A percentile compares a stretch with the other conserved stretches of the same genome.
These are phyloP conservation scores for Hippophae gyantsensis DNA, from an alignment of 306 rosid species.

Conservation along the genomic window DNA sequence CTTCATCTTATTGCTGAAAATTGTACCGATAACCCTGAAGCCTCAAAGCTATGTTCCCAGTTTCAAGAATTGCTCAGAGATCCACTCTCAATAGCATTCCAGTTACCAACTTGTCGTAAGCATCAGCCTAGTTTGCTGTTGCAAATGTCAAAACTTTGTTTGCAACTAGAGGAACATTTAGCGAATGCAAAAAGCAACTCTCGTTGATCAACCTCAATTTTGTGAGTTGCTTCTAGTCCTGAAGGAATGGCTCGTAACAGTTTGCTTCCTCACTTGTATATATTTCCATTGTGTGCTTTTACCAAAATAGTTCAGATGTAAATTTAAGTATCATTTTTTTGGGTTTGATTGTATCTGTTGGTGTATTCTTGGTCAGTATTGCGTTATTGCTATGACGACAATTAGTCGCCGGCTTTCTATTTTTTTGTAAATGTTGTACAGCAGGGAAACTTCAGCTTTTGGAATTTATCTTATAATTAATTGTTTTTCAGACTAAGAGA, in stretches of 20 bases:
- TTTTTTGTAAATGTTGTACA: too few species aligned
- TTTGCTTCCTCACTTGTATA: background rate
- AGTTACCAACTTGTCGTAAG: conserved; percentile 34
- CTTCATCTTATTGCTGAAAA: conserved; percentile 47
- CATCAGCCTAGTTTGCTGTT: conserved; percentile 41
- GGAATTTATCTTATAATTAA: too few species aligned
- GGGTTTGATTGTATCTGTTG: too few species aligned
- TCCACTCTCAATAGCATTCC: conserved; percentile 32
- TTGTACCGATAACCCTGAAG: conserved; percentile 44
- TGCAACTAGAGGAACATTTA: conserved; percentile 36
- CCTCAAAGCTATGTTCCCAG: conserved; percentile 46
- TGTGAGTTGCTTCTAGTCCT: conserved; percentile 2
- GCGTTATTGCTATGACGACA: too few species aligned
- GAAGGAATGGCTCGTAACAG: background rate
- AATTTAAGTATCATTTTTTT: too few species aligned
- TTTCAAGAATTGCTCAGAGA: conserved; percentile 42
- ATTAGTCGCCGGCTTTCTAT: too few species aligned
- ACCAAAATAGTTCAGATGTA: too few species aligned
- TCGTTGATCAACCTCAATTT: background rate
- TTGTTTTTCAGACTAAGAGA: too few species aligned
- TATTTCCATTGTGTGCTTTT: too few species aligned
- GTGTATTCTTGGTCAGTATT: too few species aligned
- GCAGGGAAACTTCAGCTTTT: too few species aligned
- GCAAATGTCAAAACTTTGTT: conserved; percentile 41
- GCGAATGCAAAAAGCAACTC: background rate